These are phyloP conservation scores for Aquilaria malaccensis DNA, from an alignment of 345 rosid species.

Conservation along the genomic window DNA sequence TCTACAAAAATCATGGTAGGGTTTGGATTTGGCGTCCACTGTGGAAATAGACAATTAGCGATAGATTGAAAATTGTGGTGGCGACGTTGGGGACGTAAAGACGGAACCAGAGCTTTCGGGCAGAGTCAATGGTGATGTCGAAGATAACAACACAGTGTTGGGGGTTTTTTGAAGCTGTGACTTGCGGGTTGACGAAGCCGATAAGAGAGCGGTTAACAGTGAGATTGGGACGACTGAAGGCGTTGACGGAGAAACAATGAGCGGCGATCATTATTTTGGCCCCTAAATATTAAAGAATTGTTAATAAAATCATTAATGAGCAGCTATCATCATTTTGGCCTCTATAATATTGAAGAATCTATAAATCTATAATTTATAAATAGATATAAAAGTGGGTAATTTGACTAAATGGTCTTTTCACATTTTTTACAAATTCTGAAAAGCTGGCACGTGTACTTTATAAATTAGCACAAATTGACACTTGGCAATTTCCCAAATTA, in stretches of 20 bases:
- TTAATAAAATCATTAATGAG: too few species aligned
- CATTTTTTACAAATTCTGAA: too few species aligned
- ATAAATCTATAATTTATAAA: too few species aligned
- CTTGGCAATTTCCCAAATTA: too few species aligned
- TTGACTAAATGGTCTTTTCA: too few species aligned
- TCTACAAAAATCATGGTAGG: constrained; percentile 18
- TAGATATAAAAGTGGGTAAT: too few species aligned
- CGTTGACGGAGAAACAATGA: background rate
- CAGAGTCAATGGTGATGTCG: constrained; percentile 12
- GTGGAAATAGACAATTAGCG: constrained; percentile 27
- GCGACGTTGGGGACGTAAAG: constrained; percentile 5
- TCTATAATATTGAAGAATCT: too few species aligned
- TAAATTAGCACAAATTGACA: too few species aligned
- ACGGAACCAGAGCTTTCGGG: constrained; percentile 27
- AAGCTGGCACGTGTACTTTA: too few species aligned
- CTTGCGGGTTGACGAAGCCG: constrained; percentile 12
- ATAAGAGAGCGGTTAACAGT: constrained; percentile 18
- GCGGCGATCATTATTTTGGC: background rate
- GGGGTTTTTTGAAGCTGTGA: constrained; percentile 9
- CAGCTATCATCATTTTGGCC: too few species aligned
- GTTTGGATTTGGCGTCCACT: constrained; percentile 21
- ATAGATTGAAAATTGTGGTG: background rate
- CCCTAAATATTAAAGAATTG: too few species aligned
- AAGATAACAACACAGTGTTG: constrained; percentile 8
- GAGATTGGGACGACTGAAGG: constrained; percentile 9